These are phyloP conservation scores for Mucor piriformis DNA, from an alignment of 371 early-diverging fungal genomes.

Conservation along the genomic window DNA sequence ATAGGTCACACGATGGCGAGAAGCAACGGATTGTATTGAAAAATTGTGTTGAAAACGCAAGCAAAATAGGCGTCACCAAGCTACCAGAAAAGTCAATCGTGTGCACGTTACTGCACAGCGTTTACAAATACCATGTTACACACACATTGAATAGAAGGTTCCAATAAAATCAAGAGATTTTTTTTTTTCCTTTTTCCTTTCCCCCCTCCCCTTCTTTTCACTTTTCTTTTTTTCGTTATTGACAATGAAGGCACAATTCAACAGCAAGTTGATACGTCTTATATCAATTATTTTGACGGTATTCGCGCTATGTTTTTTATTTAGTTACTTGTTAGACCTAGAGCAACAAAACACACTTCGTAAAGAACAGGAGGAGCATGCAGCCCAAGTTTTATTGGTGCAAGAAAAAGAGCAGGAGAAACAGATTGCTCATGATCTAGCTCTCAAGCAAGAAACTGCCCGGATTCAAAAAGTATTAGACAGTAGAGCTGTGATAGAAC, in stretches of 20 bases:
- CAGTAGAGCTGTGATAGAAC: conserved; percentile 26
- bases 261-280: conserved; percentile 20
- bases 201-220: neutral
- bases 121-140: neutral
- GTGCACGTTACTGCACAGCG: too few species aligned
- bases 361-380: conserved; percentile 26
- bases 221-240: neutral
- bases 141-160: neutral
- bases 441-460: conserved; percentile 10
- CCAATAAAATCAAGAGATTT: neutral
- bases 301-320: conserved; percentile 14
- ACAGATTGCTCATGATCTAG: neutral
- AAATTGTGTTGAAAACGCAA: too few species aligned
- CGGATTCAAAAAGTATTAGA: conserved; percentile 11
- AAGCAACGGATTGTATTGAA: too few species aligned
- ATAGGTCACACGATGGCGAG: too few species aligned
- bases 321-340: conserved; percentile 18
- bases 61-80: too few species aligned
- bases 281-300: conserved; percentile 17
- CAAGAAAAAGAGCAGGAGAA: conserved; percentile 18
- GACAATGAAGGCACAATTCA: conserved; percentile 23
- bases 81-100: too few species aligned
- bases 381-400: neutral
- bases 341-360: conserved; percentile 18
- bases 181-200: neutral